Evolutionary conservation across 257 asterid genomes (phyloP).

Genomic region (Agastache rugosa): DNA sequence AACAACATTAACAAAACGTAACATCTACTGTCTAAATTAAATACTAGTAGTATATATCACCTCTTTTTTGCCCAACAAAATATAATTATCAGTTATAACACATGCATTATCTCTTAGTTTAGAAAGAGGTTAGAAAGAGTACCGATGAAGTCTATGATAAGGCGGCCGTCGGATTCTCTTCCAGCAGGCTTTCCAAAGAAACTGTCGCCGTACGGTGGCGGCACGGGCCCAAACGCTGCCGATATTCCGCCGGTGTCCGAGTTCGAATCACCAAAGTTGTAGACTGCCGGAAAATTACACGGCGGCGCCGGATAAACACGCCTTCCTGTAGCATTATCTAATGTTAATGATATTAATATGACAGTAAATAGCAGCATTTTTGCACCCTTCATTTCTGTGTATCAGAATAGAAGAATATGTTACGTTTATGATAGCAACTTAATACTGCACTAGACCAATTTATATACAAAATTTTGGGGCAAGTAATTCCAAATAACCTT

Average conservation of each 20-base stretch:
- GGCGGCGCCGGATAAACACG: slow-evolving; percentile 31
- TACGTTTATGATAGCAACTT: not conserved
- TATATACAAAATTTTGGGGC: not conserved
- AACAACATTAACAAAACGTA: too few relatives aligned
- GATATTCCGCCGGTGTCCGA: slow-evolving; percentile 68
- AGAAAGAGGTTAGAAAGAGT: not conserved
- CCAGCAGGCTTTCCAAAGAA: slow-evolving; percentile 58
- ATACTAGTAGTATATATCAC: too few relatives aligned
- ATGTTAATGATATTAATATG: slow-evolving; percentile 20
- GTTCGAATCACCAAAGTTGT: slow-evolving; percentile 69
- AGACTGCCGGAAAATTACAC: slow-evolving; percentile 59
- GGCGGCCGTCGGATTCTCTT: slow-evolving; percentile 63
- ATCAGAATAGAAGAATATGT: not conserved
- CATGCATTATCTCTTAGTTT: too few relatives aligned
- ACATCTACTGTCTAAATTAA: too few relatives aligned
- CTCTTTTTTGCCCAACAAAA: too few relatives aligned
- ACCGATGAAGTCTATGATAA: slow-evolving; percentile 65
- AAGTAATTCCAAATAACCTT: too few relatives aligned
- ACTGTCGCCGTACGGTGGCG: slow-evolving; percentile 50
- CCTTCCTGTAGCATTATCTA: not conserved
- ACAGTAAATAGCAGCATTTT: slow-evolving; percentile 9
- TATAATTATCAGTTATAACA: too few relatives aligned
- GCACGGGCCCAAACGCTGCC: slow-evolving; percentile 53
- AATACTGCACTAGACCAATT: not conserved
- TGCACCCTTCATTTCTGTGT: slow-evolving; percentile 33